Conservation (phyloP, 1,284 basidiomycete genomes). For the Ustilago loliicola region DNA sequence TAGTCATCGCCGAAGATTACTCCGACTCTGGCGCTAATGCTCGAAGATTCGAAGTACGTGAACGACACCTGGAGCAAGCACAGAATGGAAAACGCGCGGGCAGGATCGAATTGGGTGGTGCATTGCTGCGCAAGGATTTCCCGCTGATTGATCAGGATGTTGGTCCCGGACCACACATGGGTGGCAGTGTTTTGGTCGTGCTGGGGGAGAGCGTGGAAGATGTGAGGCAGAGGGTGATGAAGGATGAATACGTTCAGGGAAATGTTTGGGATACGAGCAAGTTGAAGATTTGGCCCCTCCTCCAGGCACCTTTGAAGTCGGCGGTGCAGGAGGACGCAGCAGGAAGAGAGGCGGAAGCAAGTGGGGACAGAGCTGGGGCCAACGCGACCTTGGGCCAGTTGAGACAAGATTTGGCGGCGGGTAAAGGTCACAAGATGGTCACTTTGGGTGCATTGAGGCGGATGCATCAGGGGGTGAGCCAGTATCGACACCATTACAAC, state of each 20-base stretch:
- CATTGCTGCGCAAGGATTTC: conserved; percentile 54
- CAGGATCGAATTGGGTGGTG: conserved; percentile 58
- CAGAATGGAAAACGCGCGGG: conserved; percentile 51
- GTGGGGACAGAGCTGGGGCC: conserved; percentile 6
- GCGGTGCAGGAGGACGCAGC: neutral
- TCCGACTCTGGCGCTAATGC: conserved; percentile 49
- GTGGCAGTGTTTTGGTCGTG: conserved; percentile 53
- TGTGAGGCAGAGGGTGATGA: conserved; percentile 39
- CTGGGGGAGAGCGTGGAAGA: conserved; percentile 58
- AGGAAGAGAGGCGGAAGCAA: neutral
- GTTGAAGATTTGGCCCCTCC: conserved; percentile 55
- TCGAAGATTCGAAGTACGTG: conserved; percentile 56
- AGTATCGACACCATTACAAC: conserved; percentile 1
- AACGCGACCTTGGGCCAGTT: conserved; percentile 51
- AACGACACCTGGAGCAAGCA: conserved; percentile 56
- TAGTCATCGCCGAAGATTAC: conserved; percentile 55
- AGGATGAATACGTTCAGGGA: conserved; percentile 57
- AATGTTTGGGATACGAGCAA: conserved; percentile 52
- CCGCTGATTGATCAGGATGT: conserved; percentile 44
- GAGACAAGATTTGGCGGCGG: conserved; percentile 44
- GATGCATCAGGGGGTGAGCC: conserved; percentile 40
- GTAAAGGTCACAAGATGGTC: conserved; percentile 48
- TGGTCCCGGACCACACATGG: conserved; percentile 48
- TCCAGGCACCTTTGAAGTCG: conserved; percentile 44
- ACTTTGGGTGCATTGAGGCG: conserved; percentile 47